Conservation (phyloP, 2,329 filamentous ascomycete species). For the Pyrenochaeta sp. region DNA sequence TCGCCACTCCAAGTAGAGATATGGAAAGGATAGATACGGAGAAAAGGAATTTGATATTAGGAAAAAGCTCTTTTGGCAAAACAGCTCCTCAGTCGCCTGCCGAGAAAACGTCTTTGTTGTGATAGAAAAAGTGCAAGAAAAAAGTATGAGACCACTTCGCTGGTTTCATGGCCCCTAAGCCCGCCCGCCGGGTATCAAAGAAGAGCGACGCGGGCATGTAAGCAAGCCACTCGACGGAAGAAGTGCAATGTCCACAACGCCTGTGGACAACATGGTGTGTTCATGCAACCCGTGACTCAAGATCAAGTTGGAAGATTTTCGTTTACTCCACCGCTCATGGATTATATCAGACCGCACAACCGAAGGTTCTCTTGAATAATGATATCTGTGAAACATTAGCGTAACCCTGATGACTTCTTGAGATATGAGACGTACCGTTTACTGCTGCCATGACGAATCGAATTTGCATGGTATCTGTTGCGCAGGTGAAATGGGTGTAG, state of each 20-base stretch:
- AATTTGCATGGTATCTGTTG: constrained; percentile 98
- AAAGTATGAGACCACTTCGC: constrained; percentile 27
- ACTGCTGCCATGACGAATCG: constrained; percentile 99
- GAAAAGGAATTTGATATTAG: constrained; percentile 27
- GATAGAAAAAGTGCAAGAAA: constrained; percentile 15
- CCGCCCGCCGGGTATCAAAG: constrained; percentile 48
- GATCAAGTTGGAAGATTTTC: constrained; percentile 40
- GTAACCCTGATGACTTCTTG: constrained; percentile 1
- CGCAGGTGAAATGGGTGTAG: constrained; percentile 99
- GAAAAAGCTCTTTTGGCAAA: constrained; percentile 26
- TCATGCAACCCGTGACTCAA: constrained; percentile 49
- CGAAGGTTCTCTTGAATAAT: constrained; percentile 99
- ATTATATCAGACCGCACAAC: constrained; percentile 94
- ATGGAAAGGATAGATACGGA: constrained; percentile 15
- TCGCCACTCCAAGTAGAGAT: constrained; percentile 3
- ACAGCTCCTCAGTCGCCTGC: constrained; percentile 5
- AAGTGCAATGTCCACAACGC: constrained; percentile 49
- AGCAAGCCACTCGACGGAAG: constrained; percentile 42
- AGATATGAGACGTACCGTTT: constrained; percentile 73
- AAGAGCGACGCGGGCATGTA: constrained; percentile 40
- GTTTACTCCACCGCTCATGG: constrained; percentile 29
- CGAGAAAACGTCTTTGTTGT: constrained; percentile 15
- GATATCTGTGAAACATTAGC: constrained; percentile 76
- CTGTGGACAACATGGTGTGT: constrained; percentile 44
- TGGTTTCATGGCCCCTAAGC: constrained; percentile 30